Evolutionary conservation across 257 asterid species (phyloP), one percentile per base, ranked within the genome.

Genomic region (Ligustrum vulgare): DNA sequence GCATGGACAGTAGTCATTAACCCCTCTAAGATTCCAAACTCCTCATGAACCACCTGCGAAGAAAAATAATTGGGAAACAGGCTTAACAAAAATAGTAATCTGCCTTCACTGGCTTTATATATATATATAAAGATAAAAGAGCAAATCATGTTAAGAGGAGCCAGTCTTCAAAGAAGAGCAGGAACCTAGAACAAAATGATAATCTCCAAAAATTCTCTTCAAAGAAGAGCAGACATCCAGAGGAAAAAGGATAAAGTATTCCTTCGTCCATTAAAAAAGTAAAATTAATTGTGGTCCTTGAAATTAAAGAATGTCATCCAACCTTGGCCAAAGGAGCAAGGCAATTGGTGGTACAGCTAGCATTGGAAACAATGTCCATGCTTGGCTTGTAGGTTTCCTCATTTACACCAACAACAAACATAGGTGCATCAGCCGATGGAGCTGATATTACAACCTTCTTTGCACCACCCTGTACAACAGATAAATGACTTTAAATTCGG

Each of bases 311-410:
- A 75, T 51, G 73, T 63, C 36, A 60, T 33, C 77, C 67, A 74
- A 95, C 99, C 99, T 95, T 95, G 80, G 99, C 99, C 77, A 95
- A 85, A 31, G 99, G 99, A 77, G 99, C 99, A 72, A 95, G 97
- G 89, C 99, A 95, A 77, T 95, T 95, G 77, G 98, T 95, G 66
- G 99, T 95, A 82, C 99, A 95, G 85, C 99, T 95, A 72, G 99
- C 99, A 81, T 95, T 95, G 73, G 99, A 95, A 84, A 95, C 97
- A 31, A 95, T 87, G 76, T 95, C 98, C 98, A 95, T 95, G 93
- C 84, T 89, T 64, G 97, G 80, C 73, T 89, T 87, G 89, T 95
- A 95, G 8, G 88, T 86, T 37, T 78, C 80, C 87, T 93, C 99
- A 74, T 95, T 95, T 34, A 95, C 99, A 66, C 99, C 99, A 78